Percentiles rank a stretch among this genome's conserved stretches.
Evolutionary conservation across 2,329 filamentous ascomycete species (phyloP).

Genomic region (Trichoderma semiorbis): DNA sequence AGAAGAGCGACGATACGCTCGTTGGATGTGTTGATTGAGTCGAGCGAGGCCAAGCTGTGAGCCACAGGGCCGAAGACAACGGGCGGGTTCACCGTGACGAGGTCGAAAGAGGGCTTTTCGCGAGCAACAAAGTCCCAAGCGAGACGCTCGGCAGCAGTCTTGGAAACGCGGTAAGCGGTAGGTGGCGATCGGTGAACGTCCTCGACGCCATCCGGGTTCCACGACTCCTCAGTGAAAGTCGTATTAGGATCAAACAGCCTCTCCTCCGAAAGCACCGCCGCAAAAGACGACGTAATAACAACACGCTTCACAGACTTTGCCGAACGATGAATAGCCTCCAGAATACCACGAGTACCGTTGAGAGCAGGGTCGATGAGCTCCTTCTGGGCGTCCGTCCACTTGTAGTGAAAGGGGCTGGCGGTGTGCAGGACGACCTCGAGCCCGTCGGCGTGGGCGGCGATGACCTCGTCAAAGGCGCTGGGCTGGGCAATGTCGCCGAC

Average conservation of each 20-base stretch:
- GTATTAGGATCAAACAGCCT: conserved; percentile 37
- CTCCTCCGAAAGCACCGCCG: conserved; percentile 44
- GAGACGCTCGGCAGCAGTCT: conserved; percentile 51
- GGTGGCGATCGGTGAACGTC: conserved; percentile 39
- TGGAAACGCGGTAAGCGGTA: conserved; percentile 53
- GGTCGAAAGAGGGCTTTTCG: conserved; percentile 45
- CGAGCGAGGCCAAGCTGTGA: conserved; percentile 44
- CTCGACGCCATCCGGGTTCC: conserved; percentile 51
- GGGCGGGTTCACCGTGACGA: conserved; percentile 54
- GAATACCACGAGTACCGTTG: conserved; percentile 63
- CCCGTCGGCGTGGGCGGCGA: conserved; percentile 31
- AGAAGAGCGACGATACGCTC: conserved; percentile 49
- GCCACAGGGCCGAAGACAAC: conserved; percentile 53
- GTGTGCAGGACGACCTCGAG: conserved; percentile 59
- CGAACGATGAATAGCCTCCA: conserved; percentile 62
- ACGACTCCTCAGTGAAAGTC: conserved; percentile 46
- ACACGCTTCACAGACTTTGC: conserved; percentile 65
- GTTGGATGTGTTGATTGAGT: conserved; percentile 53
- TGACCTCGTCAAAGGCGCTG: conserved; percentile 67
- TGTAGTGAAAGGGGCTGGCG: conserved; percentile 57
- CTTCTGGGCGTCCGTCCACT: conserved; percentile 46
- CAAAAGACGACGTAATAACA: conserved; percentile 58
- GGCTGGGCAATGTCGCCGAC: conserved; percentile 75
- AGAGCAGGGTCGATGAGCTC: conserved; percentile 58
- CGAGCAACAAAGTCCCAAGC: conserved; percentile 50